Percentiles rank a stretch among this genome's conserved stretches.
phyloP scores from a whole-genome alignment of 331 rosid genomes.

The Quercus lobata region DNA sequence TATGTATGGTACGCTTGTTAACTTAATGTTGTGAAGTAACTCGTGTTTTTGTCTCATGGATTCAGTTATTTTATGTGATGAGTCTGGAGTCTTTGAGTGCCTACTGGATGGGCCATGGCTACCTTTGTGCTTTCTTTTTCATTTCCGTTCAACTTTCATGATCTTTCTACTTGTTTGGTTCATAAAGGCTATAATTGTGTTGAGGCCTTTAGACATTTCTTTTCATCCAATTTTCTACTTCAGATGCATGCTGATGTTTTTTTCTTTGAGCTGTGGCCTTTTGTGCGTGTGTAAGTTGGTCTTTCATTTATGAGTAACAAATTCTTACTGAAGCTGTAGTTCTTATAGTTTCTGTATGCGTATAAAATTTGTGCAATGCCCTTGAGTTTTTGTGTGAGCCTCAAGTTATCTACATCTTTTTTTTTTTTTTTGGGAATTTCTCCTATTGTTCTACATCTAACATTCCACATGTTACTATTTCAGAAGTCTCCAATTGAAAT shows the following conservation, averaged over 20 bases:
- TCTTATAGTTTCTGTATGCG: background rate
- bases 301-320: background rate
- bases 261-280: background rate
- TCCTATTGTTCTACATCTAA: background rate
- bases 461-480: background rate
- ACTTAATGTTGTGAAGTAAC: background rate
- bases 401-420: too few species aligned
- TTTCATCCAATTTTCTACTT: background rate
- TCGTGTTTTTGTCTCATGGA: background rate
- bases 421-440: background rate
- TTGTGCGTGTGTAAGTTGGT: background rate
- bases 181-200: background rate
- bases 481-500: constrained; percentile 64
- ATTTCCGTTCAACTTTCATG: background rate
- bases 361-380: background rate
- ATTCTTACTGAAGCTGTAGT: background rate
- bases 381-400: background rate
- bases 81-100: background rate
- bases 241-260: background rate
- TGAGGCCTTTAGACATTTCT: background rate
- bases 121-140: background rate
- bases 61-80: background rate
- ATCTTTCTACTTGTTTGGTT: background rate
- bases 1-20: background rate
- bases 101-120: background rate